Percentiles rank a stretch among this genome's conserved stretches.
Conservation (phyloP, 371 early-diverging fungal genomes). For the Haplosporangium sp. region DNA sequence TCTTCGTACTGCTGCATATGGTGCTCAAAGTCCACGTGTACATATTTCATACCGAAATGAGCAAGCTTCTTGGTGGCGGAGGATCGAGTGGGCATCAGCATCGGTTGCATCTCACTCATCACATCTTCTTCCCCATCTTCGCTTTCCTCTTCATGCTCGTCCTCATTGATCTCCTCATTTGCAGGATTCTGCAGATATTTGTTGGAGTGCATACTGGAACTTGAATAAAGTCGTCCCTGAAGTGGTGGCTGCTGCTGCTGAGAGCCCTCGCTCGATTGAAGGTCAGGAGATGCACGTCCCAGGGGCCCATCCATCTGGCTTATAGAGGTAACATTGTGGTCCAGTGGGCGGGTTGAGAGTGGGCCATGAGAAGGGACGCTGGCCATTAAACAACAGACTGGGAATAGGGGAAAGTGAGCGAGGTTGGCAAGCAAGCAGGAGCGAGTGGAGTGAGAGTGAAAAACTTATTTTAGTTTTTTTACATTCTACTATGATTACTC, state of each 20-base stretch:
- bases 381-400: conserved; percentile 45
- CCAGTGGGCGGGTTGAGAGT: conserved; percentile 32
- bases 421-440: neutral
- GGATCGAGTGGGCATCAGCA: conserved; percentile 21
- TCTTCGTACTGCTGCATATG: neutral
- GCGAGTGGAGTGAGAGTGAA: neutral
- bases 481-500: too few relatives aligned
- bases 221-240: neutral
- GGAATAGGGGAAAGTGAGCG: neutral
- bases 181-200: neutral
- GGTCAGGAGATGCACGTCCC: conserved; percentile 9
- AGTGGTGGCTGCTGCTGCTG: conserved; percentile 1
- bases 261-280: conserved; percentile 11
- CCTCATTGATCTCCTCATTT: conserved; percentile 5
- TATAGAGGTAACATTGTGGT: conserved; percentile 36
- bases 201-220: conserved; percentile 2
- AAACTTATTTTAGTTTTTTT: too few relatives aligned
- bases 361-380: conserved; percentile 43
- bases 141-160: conserved; percentile 14
- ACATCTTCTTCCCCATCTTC: conserved; percentile 28
- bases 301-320: conserved; percentile 22
- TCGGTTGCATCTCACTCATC: conserved; percentile 26
- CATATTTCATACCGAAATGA: conserved; percentile 8
- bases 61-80: conserved; percentile 4
- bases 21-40: neutral